Percentiles rank a stretch among this genome's conserved stretches.
phyloP scores from a whole-genome alignment of 1,284 basidiomycete genomes.

The Lentinula novae-zelandiae region DNA sequence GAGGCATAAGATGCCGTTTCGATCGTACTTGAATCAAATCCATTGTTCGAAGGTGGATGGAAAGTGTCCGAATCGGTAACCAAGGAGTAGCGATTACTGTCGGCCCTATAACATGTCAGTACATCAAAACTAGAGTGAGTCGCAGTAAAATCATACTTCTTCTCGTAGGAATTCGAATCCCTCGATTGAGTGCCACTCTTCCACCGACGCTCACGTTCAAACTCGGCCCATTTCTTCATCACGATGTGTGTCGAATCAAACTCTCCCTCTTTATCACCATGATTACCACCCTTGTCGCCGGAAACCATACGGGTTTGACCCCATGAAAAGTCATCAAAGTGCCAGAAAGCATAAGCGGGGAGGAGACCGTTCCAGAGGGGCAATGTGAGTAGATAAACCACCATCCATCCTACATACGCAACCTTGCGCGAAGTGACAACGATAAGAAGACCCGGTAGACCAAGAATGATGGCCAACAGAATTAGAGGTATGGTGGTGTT shows the following conservation, averaged over 20 bases:
- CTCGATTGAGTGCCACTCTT: slow-evolving; percentile 81
- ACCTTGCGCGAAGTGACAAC: slow-evolving; percentile 93
- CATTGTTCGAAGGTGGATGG: slow-evolving; percentile 47
- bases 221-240: slow-evolving; percentile 99
- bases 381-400: slow-evolving; percentile 89
- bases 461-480: slow-evolving; percentile 89
- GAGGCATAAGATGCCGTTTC: slow-evolving; percentile 45
- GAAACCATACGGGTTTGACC: slow-evolving; percentile 90
- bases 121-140: slow-evolving; percentile 13
- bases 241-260: slow-evolving; percentile 96
- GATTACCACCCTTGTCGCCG: slow-evolving; percentile 66
- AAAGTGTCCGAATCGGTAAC: slow-evolving; percentile 69
- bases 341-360: slow-evolving; percentile 96
- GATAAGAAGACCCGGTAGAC: slow-evolving; percentile 93
- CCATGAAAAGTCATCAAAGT: slow-evolving; percentile 99
- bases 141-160: slow-evolving; percentile 43
- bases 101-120: slow-evolving; percentile 28
- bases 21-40: slow-evolving; percentile 58
- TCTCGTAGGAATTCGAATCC: slow-evolving; percentile 73
- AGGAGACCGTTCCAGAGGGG: slow-evolving; percentile 96
- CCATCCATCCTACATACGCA: slow-evolving; percentile 96
- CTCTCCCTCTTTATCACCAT: slow-evolving; percentile 91
- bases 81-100: slow-evolving; percentile 69
- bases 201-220: slow-evolving; percentile 94
- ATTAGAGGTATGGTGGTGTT: slow-evolving; percentile 93